Conservation (phyloP, 2,329 filamentous ascomycete genomes). For the Macroventuria anomochaeta region DNA sequence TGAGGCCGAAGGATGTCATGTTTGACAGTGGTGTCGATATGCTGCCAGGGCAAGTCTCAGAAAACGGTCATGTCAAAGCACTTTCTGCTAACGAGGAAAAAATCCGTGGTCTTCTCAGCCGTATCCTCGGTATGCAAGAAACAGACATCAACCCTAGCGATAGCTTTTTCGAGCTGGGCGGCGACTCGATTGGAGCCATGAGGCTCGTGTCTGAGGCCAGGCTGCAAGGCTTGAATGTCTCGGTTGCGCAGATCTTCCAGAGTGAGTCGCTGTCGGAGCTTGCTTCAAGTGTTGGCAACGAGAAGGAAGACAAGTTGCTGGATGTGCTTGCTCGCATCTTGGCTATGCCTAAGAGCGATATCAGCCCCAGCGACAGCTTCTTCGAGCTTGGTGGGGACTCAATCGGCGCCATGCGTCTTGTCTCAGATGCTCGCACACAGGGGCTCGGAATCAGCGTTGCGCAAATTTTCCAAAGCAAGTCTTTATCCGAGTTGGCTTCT, state of each 20-base stretch:
- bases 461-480: constrained; percentile 53
- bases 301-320: constrained; percentile 41
- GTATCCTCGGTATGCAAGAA: constrained; percentile 37
- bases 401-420: constrained; percentile 54
- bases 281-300: constrained; percentile 54
- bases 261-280: constrained; percentile 58
- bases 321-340: constrained; percentile 40
- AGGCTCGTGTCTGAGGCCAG: constrained; percentile 51
- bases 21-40: constrained; percentile 31
- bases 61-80: constrained; percentile 8
- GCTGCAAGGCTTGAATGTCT: constrained; percentile 44
- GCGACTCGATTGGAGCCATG: constrained; percentile 57
- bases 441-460: constrained; percentile 52
- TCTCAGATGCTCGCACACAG: constrained; percentile 47
- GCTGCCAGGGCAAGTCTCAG: constrained; percentile 10
- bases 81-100: constrained; percentile 37
- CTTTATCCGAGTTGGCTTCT: constrained; percentile 46
- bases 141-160: constrained; percentile 48
- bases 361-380: constrained; percentile 52
- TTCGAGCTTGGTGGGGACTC: constrained; percentile 57
- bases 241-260: constrained; percentile 54
- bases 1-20: constrained; percentile 33
- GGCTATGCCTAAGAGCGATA: constrained; percentile 39
- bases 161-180: constrained; percentile 56
- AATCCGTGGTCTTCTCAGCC: constrained; percentile 32